Percentiles rank a stretch among this genome's conserved stretches.
These are phyloP conservation scores for Trichoderma oligosporum DNA, from an alignment of 2,329 filamentous ascomycete species.

Conservation along the genomic window DNA sequence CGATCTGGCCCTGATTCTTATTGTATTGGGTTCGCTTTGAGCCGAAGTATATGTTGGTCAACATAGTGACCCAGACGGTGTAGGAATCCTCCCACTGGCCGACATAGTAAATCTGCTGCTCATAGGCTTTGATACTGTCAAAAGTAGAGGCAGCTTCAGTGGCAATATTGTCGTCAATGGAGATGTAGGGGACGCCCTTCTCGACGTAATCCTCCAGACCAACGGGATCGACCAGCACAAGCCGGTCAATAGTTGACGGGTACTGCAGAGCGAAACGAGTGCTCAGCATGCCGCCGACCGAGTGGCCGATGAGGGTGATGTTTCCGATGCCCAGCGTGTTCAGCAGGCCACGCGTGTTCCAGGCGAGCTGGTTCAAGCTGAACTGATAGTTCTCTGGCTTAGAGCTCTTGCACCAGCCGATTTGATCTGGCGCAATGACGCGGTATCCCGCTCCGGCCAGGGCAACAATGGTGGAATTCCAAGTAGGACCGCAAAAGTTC, in stretches of 20 bases:
- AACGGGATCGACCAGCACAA: slow-evolving; percentile 50
- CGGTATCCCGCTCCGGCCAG: slow-evolving; percentile 46
- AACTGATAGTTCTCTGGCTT: slow-evolving; percentile 51
- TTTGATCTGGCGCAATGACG: slow-evolving; percentile 51
- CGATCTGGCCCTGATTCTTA: slow-evolving; percentile 47
- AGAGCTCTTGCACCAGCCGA: slow-evolving; percentile 56
- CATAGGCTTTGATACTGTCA: slow-evolving; percentile 43
- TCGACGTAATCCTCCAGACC: slow-evolving; percentile 53
- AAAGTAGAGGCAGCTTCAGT: slow-evolving; percentile 42
- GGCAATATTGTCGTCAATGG: slow-evolving; percentile 38
- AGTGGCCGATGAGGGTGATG: slow-evolving; percentile 51
- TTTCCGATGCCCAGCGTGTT: slow-evolving; percentile 40
- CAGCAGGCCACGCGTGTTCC: slow-evolving; percentile 49
- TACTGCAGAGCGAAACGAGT: slow-evolving; percentile 51
- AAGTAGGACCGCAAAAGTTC: slow-evolving; percentile 54
- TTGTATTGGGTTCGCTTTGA: slow-evolving; percentile 41
- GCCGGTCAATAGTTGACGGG: slow-evolving; percentile 38
- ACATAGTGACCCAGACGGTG: slow-evolving; percentile 54
- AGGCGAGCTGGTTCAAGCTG: slow-evolving; percentile 48
- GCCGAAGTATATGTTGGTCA: slow-evolving; percentile 48
- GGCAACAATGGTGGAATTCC: slow-evolving; percentile 44
- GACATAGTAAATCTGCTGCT: slow-evolving; percentile 48
- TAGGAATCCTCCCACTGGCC: slow-evolving; percentile 47
- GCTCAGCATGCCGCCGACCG: slow-evolving; percentile 52
- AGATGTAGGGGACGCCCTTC: slow-evolving; percentile 45